Conservation (phyloP, 2,329 filamentous ascomycete species). For the Sclerotinia glacialis region DNA sequence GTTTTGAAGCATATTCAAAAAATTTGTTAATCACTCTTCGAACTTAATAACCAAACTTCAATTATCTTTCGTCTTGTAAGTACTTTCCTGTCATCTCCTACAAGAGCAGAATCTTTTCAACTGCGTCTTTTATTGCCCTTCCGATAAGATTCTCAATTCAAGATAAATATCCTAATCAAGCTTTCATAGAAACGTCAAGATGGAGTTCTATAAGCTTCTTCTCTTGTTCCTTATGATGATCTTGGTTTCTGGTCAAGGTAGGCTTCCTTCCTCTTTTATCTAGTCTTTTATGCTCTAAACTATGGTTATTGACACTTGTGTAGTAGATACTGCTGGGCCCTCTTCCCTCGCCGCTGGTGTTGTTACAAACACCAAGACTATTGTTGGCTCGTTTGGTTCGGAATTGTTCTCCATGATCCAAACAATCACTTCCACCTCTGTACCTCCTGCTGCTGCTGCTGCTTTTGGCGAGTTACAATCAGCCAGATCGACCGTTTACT, state of each 20-base stretch:
- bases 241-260: neutral
- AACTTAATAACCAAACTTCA: neutral
- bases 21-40: neutral
- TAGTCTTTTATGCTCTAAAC: neutral
- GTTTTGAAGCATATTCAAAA: neutral
- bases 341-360: neutral
- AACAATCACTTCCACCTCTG: neutral
- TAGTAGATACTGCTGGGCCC: neutral
- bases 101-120: neutral
- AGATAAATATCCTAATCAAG: neutral
- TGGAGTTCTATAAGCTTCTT: neutral
- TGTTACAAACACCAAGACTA: neutral
- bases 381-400: neutral
- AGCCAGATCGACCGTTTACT: neutral
- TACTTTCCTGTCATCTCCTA: neutral
- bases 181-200: neutral
- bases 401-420: neutral
- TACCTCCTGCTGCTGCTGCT: neutral
- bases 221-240: neutral
- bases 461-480: neutral
- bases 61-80: neutral
- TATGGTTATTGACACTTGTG: neutral
- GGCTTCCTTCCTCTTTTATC: neutral
- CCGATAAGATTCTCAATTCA: neutral
- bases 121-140: neutral